Percentiles rank a stretch among this genome's conserved stretches.
Evolutionary conservation across 2,329 filamentous ascomycete genomes (phyloP).

Genomic region (Claviceps sp.): DNA sequence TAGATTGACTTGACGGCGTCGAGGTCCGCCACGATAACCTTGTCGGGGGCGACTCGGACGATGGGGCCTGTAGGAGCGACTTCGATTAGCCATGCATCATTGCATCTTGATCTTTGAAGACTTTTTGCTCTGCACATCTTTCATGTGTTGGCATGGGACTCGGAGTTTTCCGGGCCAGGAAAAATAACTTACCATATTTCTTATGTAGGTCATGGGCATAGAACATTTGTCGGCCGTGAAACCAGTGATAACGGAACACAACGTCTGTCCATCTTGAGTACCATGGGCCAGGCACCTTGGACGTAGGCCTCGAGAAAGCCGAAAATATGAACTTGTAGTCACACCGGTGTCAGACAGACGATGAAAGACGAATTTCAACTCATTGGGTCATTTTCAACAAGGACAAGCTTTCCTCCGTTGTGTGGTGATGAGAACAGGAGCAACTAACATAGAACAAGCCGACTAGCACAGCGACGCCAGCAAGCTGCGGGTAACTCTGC

Average conservation of each 20-base stretch:
- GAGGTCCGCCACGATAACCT: slow-evolving; percentile 12
- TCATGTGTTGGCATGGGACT: no score
- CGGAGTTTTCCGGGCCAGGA: no score
- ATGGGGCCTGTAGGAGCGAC: slow-evolving; percentile 10
- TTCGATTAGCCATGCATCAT: background rate
- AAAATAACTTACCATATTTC: slow-evolving; percentile 10
- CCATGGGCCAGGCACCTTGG: slow-evolving; percentile 14
- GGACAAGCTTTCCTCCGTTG: no score
- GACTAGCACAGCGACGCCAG: background rate
- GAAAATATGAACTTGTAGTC: background rate
- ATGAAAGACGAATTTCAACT: background rate
- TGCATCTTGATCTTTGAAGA: background rate
- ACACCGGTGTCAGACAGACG: background rate
- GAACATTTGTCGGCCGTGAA: slow-evolving; percentile 6
- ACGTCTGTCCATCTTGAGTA: slow-evolving; percentile 12
- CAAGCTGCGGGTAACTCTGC: background rate
- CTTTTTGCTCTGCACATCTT: no score
- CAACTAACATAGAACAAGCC: slow-evolving; percentile 1
- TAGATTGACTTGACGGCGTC: slow-evolving; percentile 20
- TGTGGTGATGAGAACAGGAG: background rate
- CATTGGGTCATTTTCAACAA: background rate
- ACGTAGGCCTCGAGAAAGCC: slow-evolving; percentile 3
- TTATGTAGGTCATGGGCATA: slow-evolving; percentile 14
- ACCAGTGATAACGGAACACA: slow-evolving; percentile 8
- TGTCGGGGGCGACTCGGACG: slow-evolving; percentile 13